Evolutionary conservation across 192 early-diverging fungal genomes (phyloP).

Genomic region (Geranomyces michiganensis): DNA sequence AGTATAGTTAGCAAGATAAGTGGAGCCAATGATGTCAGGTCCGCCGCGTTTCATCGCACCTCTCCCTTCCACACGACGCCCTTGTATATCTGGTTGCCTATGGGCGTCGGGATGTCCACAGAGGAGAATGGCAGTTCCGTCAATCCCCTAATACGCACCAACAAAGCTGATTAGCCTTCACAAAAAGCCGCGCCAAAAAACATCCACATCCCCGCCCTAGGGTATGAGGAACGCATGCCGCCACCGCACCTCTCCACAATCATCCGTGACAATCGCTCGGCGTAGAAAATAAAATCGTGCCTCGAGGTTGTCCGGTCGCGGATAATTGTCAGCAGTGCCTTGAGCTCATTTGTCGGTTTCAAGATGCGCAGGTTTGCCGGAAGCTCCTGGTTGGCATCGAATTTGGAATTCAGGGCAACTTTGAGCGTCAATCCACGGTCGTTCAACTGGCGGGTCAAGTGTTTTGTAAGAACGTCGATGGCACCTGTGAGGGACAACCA

Average conservation of each 20-base stretch:
- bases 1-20: conserved; percentile 5
- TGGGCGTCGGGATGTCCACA: conserved; percentile 62
- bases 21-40: not conserved
- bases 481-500: too few species aligned
- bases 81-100: conserved; percentile 48
- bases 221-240: too few species aligned
- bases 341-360: conserved; percentile 53
- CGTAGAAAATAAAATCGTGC: conserved; percentile 90
- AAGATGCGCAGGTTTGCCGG: conserved; percentile 47
- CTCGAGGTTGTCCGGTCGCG: conserved; percentile 70
- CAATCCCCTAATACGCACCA: conserved; percentile 59
- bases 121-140: conserved; percentile 58
- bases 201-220: not conserved
- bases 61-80: conserved; percentile 57
- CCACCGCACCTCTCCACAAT: conserved; percentile 73
- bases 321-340: conserved; percentile 76
- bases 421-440: conserved; percentile 57
- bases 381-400: conserved; percentile 24
- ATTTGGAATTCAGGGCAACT: conserved; percentile 22
- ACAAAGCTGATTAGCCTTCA: not conserved
- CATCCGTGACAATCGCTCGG: conserved; percentile 83
- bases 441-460: conserved; percentile 81
- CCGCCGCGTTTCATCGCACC: not conserved
- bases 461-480: conserved; percentile 89
- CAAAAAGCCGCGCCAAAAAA: not conserved